phyloP scores from a whole-genome alignment of 768 basidiomycete genomes.

The Termitomyces sp. region DNA sequence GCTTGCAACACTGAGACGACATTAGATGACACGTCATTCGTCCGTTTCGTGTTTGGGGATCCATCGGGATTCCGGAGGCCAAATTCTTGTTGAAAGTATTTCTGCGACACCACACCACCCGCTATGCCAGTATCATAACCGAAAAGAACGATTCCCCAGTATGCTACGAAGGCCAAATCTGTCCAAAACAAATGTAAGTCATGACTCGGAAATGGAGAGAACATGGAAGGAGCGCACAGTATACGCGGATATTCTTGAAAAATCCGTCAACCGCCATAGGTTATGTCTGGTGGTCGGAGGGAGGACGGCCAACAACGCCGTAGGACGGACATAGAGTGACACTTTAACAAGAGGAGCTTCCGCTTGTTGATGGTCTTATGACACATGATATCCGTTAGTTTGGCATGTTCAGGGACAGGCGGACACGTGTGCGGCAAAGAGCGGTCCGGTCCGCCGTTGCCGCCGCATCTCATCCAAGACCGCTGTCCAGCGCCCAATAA shows the following conservation, averaged over 20 bases:
- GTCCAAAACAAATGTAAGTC: background rate
- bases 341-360: background rate
- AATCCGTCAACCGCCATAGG: background rate
- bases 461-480: no score
- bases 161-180: conserved; percentile 73
- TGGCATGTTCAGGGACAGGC: background rate
- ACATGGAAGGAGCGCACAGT: conserved; percentile 39
- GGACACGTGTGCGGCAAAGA: background rate
- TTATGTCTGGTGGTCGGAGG: background rate
- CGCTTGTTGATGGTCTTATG: background rate
- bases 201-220: background rate
- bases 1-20: conserved; percentile 87
- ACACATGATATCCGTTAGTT: background rate
- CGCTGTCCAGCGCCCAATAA: no score
- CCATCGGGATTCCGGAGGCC: conserved; percentile 48
- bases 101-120: conserved; percentile 54
- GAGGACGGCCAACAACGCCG: background rate
- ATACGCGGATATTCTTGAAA: conserved; percentile 62
- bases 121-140: conserved; percentile 65
- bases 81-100: conserved; percentile 62
- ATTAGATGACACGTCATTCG: conserved; percentile 64
- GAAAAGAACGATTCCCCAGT: conserved; percentile 78
- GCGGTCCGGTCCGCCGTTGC: background rate
- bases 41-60: conserved; percentile 27
- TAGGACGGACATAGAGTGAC: background rate